phyloP scores from a whole-genome alignment of 495 filamentous ascomycete species.

The Beverwykella pulmonaria region DNA sequence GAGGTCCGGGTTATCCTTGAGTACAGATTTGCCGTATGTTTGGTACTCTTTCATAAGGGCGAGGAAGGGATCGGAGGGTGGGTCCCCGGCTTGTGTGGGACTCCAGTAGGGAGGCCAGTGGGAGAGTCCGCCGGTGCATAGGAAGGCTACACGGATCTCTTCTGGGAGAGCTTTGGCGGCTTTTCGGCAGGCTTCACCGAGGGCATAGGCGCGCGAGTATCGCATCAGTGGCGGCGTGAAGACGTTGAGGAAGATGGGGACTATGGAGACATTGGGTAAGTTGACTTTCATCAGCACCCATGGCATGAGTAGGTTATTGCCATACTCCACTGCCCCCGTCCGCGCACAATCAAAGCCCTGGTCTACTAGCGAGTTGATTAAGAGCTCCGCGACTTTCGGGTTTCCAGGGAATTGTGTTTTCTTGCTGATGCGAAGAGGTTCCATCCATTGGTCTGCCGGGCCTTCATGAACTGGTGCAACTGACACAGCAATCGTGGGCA shows the following conservation, averaged over 20 bases:
- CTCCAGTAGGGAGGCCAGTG: constrained; percentile 24
- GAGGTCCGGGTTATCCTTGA: constrained; percentile 12
- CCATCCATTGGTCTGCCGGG: constrained; percentile 24
- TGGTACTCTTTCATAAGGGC: constrained; percentile 23
- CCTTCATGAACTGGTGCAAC: constrained; percentile 13
- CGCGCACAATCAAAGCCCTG: constrained; percentile 10
- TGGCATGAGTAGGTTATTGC: constrained; percentile 23
- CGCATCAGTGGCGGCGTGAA: constrained; percentile 25
- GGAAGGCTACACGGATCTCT: constrained; percentile 6
- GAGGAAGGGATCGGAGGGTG: constrained; percentile 19
- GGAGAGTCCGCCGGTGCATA: constrained; percentile 13
- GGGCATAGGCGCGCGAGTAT: constrained; percentile 17
- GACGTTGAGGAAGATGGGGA: constrained; percentile 25
- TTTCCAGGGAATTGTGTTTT: constrained; percentile 20
- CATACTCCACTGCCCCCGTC: constrained; percentile 18
- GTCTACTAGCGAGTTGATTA: constrained; percentile 13
- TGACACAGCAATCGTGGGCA: constrained; percentile 18
- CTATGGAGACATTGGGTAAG: constrained; percentile 12
- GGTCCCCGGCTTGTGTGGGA: constrained; percentile 17
- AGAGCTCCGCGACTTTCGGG: constrained; percentile 15
- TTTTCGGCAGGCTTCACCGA: constrained; percentile 17
- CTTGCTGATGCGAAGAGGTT: constrained; percentile 9
- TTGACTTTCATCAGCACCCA: constrained; percentile 20
- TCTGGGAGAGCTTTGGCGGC: constrained; percentile 12
- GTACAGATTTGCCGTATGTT: constrained; percentile 7